Base-by-base conservation (phyloP, 1,284 basidiomycete genomes). In the Trametes hirsuta region DNA sequence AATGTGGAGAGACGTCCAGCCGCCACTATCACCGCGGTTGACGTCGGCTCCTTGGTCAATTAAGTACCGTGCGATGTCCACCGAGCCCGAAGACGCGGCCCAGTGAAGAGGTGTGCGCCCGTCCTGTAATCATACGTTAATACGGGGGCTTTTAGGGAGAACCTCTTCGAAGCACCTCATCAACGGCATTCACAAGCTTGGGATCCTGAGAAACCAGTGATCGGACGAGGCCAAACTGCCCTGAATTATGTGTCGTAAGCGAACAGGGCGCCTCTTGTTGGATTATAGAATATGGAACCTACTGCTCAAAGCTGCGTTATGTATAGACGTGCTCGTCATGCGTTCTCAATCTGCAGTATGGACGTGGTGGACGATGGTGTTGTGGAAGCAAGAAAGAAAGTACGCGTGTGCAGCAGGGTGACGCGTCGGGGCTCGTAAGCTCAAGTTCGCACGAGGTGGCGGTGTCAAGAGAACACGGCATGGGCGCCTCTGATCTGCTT, bases 1-100 rank as follows among this genome's bases (percentile, higher is more conserved):
- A 65, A 94, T 90, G 72, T 97, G 93, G 30, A 98, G 79, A 12
- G 95, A 81, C 21, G 94, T 93, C 92, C 94, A 97, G 30, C 93
- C 90, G 66, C 84, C 83, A 50, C 74, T 80, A 75, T 97, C 95
- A 41, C 77, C 74, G 53, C 82, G 83, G 72, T 94, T 84, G 34
- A 95, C 80, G 59, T 93, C 86, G 12, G 87, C 84, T 59, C 85
- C 81, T 62, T 88, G 83, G 69, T 88, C 86, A 62, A 97, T 79
- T 57, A 97, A 79, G 67, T 88, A 90, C 62, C 87, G 83, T 6
- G 79, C 81, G 62, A 94, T 87, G 50, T 90, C 87, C 45, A 88
- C 76, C 42, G 88, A 84, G 57, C 89, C 85, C 10, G 86, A 86
- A 3, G 91, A 90, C 10, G 93, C 87, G 55, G 93, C 93, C 92